phyloP scores from a whole-genome alignment of 345 rosid genomes.

The Atalantia buxifolia region DNA sequence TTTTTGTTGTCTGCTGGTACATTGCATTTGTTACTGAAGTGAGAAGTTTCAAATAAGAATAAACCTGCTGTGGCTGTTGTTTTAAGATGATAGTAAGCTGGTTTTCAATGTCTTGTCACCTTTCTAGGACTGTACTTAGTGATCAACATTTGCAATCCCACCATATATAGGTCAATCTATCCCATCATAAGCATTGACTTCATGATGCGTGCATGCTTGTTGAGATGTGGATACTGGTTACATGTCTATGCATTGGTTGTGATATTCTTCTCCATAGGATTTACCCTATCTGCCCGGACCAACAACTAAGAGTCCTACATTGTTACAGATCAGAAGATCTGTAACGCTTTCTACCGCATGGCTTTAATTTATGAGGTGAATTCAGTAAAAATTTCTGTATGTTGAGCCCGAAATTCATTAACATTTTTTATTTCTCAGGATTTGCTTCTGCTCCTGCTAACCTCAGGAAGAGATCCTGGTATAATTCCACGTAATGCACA shows the following conservation, averaged over 20 bases:
- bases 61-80: background rate
- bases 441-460: conserved; percentile 75
- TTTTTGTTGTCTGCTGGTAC: background rate
- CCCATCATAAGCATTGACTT: background rate
- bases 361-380: background rate
- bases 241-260: background rate
- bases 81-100: background rate
- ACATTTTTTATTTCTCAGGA: conserved; percentile 48
- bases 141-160: background rate
- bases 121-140: background rate
- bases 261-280: background rate
- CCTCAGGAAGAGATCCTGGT: conserved; percentile 99
- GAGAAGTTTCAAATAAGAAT: background rate
- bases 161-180: background rate
- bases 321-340: background rate
- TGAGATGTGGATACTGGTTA: background rate
- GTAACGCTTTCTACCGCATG: background rate
- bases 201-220: no score
- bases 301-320: background rate
- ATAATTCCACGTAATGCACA: conserved; percentile 90
- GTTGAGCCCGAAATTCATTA: conserved; percentile 2
- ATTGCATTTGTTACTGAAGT: background rate
- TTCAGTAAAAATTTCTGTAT: background rate
- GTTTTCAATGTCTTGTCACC: background rate
- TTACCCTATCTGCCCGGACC: background rate